Evolutionary conservation across 768 basidiomycete genomes (phyloP), one percentile per base, ranked within the genome.

Genomic region (Panaeolus cyanescens): DNA sequence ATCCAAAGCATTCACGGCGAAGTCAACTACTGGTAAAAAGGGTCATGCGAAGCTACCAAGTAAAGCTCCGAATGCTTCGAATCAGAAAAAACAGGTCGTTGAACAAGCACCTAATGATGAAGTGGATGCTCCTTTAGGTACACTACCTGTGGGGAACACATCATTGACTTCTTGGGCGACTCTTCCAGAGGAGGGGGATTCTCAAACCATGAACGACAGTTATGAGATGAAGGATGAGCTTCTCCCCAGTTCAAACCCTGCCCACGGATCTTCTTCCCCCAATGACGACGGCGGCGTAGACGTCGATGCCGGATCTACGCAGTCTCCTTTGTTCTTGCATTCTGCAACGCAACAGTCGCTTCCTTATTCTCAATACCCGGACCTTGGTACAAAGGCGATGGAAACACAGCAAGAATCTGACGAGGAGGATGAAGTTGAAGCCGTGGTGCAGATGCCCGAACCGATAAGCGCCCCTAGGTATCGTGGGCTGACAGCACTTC

Each of bases 341-440:
- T 75, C 82, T 28, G 79, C 80, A 63, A 87, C 82, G 64, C 86
- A 85, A 67, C 69, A 77, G 34, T 77, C 81, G 0, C 82, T 84
- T 61, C 86, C 84, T 7, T 83, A 84, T 61, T 86, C 85, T 19
- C 83, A 84, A 66, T 77, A 75, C 57, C 65, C 74, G 70, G 61
- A 71, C 56, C 39, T 60, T 39, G 42, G 59, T 64, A 22, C 56
- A 60, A 67, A 40, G 56, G 10, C 58, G 50, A 61, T 59, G 62
- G 62, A 50, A 32, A 71, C 73, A 32, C 65, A 71, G 19, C 70
- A 77, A 40, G 76, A 82, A 39, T 79, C 79, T 6, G 79, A 80
- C 28, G 77, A 80, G 39, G 77, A 79, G 54, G 72, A 79, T 1
- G 74, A 80, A 34, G 78, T 75, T 20, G 74, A 70, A 42, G 64